phyloP scores from a whole-genome alignment of 495 filamentous ascomycete genomes.

The Penicillium odoratum region DNA sequence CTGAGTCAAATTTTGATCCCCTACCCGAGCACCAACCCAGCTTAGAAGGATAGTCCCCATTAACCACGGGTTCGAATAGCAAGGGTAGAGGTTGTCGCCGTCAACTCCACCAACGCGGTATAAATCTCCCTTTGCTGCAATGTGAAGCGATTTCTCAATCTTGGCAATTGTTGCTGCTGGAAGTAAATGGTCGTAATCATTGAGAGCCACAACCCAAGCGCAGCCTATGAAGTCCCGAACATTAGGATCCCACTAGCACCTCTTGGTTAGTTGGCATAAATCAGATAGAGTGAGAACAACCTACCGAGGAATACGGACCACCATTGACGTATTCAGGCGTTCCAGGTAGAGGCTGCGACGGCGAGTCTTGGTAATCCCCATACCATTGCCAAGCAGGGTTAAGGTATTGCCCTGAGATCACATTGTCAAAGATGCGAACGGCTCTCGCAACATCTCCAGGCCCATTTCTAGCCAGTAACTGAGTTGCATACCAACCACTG shows the following conservation, averaged over 20 bases:
- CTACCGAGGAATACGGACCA: constrained; percentile 22
- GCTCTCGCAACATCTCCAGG: constrained; percentile 36
- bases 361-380: constrained; percentile 41
- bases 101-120: constrained; percentile 47
- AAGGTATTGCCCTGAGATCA: constrained; percentile 39
- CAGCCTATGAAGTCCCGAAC: constrained; percentile 45
- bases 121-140: constrained; percentile 37
- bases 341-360: constrained; percentile 40
- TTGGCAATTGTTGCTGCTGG: constrained; percentile 25
- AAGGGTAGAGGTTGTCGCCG: constrained; percentile 44
- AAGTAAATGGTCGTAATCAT: constrained; percentile 38
- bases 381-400: constrained; percentile 38
- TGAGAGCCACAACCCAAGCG: constrained; percentile 37
- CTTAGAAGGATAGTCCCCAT: constrained; percentile 41
- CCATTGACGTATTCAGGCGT: constrained; percentile 30
- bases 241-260: constrained; percentile 43
- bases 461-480: constrained; percentile 39
- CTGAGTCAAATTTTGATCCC: constrained; percentile 38
- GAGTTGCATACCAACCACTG: constrained; percentile 41
- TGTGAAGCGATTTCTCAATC: constrained; percentile 34
- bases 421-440: constrained; percentile 38
- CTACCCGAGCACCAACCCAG: constrained; percentile 37
- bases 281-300: not conserved
- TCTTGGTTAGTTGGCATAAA: not conserved
- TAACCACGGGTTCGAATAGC: constrained; percentile 44